Evolutionary conservation across 2,329 filamentous ascomycete species (phyloP), one percentile per base, ranked within the genome.

Genomic region (Diaporthe sp.): DNA sequence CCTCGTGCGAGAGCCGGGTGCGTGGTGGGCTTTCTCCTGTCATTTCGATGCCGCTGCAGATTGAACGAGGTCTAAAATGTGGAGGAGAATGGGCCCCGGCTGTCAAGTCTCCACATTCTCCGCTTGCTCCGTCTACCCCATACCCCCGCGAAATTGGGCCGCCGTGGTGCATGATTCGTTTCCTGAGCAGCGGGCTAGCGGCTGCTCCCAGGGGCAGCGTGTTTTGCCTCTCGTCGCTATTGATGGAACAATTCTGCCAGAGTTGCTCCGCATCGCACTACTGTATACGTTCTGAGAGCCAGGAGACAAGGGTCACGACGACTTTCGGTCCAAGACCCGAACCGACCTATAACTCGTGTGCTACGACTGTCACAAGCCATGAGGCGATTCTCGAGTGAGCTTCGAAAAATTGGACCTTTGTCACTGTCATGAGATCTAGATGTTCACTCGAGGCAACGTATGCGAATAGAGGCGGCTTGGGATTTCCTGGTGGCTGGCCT

Each of bases 221-320:
- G 39, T 68, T 28, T 42, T 42, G 51, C 12, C 42, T 55, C 25
- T 61, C 25, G 9, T 39, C 68, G 63, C 53, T 39, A 76, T 76
- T 76, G 75, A 76, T 70, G 75, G 75, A 76, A 76, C 72, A 76
- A 76, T 75, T 76, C 51, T 22, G 39, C 39, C 20, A 22, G 34
- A 25, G n/a, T 47, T 55, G 51, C 49, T 55, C 61, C 58, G 47
- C 58, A 55, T 17, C 51, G 28, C 58, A 53, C 57, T 53, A 31
- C 28, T 31, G 28, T 31, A 49, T 13, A 20, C 5, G 13, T 42
- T 22, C 22, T 4, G 4, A 4, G 17, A n/a, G 20, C 67, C 34
- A 39, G 22, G 39, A 53, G 28, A 25, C 39, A 49, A 25, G 57
- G 70, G 42, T 22, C 51, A 72, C 51, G 39, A 34, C 34, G 28